A percentile compares a stretch with the other conserved stretches of the same genome.
Conservation (phyloP, 192 early-diverging fungal species). For the Mortierella alpina region DNA sequence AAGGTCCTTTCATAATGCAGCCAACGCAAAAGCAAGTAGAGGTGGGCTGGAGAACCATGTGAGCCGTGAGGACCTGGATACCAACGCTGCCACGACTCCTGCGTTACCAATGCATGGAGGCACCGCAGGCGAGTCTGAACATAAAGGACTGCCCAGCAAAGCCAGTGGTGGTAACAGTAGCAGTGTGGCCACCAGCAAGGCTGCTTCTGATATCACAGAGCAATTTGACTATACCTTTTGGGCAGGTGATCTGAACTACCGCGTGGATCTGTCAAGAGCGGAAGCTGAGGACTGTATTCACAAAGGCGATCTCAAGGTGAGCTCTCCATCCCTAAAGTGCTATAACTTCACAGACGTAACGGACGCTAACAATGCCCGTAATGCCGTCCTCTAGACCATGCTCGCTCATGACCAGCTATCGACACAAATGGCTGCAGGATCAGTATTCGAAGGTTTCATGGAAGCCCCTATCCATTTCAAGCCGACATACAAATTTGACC, state of each 20-base stretch:
- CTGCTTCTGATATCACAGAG: slow-evolving; percentile 51
- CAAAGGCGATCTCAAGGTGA: slow-evolving; percentile 61
- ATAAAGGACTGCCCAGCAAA: not conserved
- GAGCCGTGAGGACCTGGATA: not conserved
- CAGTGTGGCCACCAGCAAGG: not conserved
- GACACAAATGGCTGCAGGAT: slow-evolving; percentile 24
- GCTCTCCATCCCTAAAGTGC: not conserved
- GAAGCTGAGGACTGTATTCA: slow-evolving; percentile 61
- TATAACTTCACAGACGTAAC: not conserved
- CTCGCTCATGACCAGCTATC: slow-evolving; percentile 59
- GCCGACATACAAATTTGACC: slow-evolving; percentile 88
- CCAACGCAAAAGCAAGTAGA: not conserved
- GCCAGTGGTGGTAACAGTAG: not conserved
- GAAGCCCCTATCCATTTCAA: slow-evolving; percentile 75
- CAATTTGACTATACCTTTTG: slow-evolving; percentile 72
- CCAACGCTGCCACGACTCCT: too few species aligned
- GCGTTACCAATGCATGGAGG: not conserved
- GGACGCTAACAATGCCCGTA: not conserved
- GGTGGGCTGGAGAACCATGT: not conserved
- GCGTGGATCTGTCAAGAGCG: slow-evolving; percentile 65
- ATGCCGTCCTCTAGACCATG: slow-evolving; percentile 37
- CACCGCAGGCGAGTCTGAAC: not conserved
- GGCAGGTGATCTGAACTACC: slow-evolving; percentile 87
- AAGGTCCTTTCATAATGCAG: not conserved
- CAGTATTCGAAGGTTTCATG: slow-evolving; percentile 62